Percentiles rank a stretch among this genome's conserved stretches.
phyloP scores from a whole-genome alignment of 2,329 filamentous ascomycete species.

The Fusarium armeniacum region DNA sequence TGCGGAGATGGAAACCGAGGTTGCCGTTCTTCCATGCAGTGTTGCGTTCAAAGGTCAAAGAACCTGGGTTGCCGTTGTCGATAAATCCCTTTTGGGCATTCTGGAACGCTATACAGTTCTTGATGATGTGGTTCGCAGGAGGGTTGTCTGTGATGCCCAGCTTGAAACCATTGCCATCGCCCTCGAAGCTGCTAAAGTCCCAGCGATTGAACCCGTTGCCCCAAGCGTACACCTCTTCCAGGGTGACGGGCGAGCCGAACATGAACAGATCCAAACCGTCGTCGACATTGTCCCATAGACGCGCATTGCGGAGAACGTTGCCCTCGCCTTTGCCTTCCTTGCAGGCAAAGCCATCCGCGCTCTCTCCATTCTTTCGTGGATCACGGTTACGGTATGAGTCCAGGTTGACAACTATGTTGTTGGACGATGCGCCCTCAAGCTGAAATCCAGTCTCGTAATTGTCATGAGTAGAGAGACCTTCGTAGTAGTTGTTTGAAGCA shows the following conservation, averaged over 20 bases:
- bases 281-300: conserved; percentile 66
- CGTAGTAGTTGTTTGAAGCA: conserved; percentile 56
- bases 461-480: conserved; percentile 55
- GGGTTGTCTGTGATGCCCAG: conserved; percentile 57
- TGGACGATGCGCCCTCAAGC: conserved; percentile 51
- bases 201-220: conserved; percentile 63
- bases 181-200: conserved; percentile 59
- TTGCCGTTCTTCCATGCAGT: conserved; percentile 63
- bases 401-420: conserved; percentile 59
- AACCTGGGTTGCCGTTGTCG: conserved; percentile 61
- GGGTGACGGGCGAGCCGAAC: conserved; percentile 59
- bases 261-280: conserved; percentile 56
- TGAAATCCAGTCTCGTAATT: conserved; percentile 59
- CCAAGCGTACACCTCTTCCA: conserved; percentile 61
- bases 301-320: conserved; percentile 60
- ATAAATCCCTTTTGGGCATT: conserved; percentile 63
- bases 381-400: conserved; percentile 62
- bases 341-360: conserved; percentile 63
- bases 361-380: conserved; percentile 66
- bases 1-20: conserved; percentile 42
- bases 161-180: conserved; percentile 65
- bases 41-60: conserved; percentile 58
- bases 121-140: conserved; percentile 59
- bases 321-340: conserved; percentile 63
- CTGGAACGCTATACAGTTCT: conserved; percentile 61